phyloP scores from a whole-genome alignment of 345 rosid species.

The Xanthoceras sorbifolium region DNA sequence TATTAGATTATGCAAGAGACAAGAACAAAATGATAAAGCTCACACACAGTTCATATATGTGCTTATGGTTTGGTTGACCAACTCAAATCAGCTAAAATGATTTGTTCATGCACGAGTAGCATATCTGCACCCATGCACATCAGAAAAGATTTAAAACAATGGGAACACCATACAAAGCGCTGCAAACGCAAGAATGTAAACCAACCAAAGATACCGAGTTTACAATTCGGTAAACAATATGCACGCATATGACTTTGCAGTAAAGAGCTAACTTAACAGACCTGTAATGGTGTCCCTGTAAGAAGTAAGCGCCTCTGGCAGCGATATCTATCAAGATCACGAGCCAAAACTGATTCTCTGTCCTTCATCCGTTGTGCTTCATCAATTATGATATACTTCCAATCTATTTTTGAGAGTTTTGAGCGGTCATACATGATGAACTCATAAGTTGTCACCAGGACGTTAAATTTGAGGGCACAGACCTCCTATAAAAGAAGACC shows the following conservation, averaged over 20 bases:
- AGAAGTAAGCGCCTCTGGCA: slow-evolving; percentile 99
- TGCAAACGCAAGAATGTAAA: background rate
- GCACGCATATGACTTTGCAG: background rate
- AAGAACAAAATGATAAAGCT: background rate
- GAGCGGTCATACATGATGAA: slow-evolving; percentile 99
- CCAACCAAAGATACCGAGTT: background rate
- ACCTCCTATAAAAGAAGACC: slow-evolving; percentile 68
- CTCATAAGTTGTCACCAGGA: slow-evolving; percentile 97
- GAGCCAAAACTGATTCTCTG: slow-evolving; percentile 98
- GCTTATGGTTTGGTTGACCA: slow-evolving; percentile 4
- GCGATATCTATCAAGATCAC: slow-evolving; percentile 99
- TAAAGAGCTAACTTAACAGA: slow-evolving; percentile 38
- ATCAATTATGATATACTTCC: slow-evolving; percentile 98
- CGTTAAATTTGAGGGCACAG: slow-evolving; percentile 92
- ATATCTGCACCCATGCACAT: background rate
- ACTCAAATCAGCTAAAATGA: slow-evolving; percentile 3
- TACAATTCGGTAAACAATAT: background rate
- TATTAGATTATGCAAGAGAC: background rate
- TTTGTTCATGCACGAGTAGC: background rate
- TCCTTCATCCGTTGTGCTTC: slow-evolving; percentile 99
- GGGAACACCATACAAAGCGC: background rate
- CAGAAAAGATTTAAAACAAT: background rate
- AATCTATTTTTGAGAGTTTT: slow-evolving; percentile 94
- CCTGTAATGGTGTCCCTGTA: slow-evolving; percentile 99
- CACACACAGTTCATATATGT: background rate